These are phyloP conservation scores for Diaporthe destruens DNA, from an alignment of 2,329 filamentous ascomycete species.

Conservation along the genomic window DNA sequence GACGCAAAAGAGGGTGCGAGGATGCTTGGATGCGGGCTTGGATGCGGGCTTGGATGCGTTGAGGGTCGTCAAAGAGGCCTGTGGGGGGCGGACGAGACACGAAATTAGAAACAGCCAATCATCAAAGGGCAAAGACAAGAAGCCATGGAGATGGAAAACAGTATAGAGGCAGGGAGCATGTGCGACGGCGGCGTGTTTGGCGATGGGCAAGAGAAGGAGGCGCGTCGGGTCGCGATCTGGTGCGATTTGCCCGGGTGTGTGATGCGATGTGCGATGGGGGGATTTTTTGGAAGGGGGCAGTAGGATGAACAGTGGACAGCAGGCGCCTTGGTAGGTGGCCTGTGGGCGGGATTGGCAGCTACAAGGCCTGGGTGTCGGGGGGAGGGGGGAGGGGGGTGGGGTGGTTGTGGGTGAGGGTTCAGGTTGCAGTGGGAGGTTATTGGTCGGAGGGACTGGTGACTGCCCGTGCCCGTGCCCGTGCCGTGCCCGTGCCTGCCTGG, in stretches of 20 bases:
- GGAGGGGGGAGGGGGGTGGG: background rate
- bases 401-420: slow-evolving; percentile 21
- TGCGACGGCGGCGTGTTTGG: slow-evolving; percentile 60
- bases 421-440: slow-evolving; percentile 2
- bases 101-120: slow-evolving; percentile 47
- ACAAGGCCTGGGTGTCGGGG: slow-evolving; percentile 43
- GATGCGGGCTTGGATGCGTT: background rate
- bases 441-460: background rate
- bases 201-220: slow-evolving; percentile 56
- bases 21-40: background rate
- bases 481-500: background rate
- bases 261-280: slow-evolving; percentile 51
- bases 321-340: slow-evolving; percentile 48
- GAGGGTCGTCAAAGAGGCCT: slow-evolving; percentile 17
- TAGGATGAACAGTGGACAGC: slow-evolving; percentile 43
- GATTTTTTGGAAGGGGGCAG: slow-evolving; percentile 20
- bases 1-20: too few species aligned
- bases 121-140: slow-evolving; percentile 55
- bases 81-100: slow-evolving; percentile 35
- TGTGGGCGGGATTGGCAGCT: slow-evolving; percentile 43
- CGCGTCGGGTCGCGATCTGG: slow-evolving; percentile 55
- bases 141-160: slow-evolving; percentile 58
- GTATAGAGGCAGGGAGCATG: slow-evolving; percentile 55
- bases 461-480: background rate
- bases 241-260: slow-evolving; percentile 46